Percentiles rank a stretch among this genome's conserved stretches.
phyloP scores from a whole-genome alignment of 768 basidiomycete species.

The Tubosaeta sp. region DNA sequence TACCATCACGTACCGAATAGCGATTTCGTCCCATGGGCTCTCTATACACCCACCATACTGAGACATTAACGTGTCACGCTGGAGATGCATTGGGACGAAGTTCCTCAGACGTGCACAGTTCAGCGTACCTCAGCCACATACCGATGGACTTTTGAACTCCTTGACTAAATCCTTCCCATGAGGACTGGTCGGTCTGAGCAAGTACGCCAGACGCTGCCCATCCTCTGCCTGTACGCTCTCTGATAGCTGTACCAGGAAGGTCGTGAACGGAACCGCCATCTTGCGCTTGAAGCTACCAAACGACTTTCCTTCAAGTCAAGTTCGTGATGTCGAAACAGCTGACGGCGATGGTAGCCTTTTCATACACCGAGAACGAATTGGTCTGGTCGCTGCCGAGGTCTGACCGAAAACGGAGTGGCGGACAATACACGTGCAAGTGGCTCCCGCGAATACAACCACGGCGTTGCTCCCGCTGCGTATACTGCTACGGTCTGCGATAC shows the following conservation, averaged over 20 bases:
- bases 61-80: constrained; percentile 18
- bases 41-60: constrained; percentile 57
- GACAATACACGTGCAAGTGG: no score
- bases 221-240: constrained; percentile 59
- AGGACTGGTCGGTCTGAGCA: constrained; percentile 72
- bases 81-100: constrained; percentile 34
- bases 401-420: no score
- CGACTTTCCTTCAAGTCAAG: neutral
- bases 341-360: no score
- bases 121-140: constrained; percentile 28
- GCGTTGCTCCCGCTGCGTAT: no score
- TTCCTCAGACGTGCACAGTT: neutral
- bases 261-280: constrained; percentile 49
- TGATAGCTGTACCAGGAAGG: constrained; percentile 55
- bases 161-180: constrained; percentile 75
- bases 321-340: neutral
- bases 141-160: constrained; percentile 59
- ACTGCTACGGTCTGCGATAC: no score
- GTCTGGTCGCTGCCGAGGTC: no score
- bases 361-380: no score
- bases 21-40: constrained; percentile 82
- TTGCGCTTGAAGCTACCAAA: neutral
- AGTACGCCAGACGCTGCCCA: constrained; percentile 65
- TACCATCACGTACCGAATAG: constrained; percentile 76
- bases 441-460: no score